These are phyloP conservation scores for Cadophora luteo-olivacea DNA, from an alignment of 2,329 filamentous ascomycete species.

Conservation along the genomic window DNA sequence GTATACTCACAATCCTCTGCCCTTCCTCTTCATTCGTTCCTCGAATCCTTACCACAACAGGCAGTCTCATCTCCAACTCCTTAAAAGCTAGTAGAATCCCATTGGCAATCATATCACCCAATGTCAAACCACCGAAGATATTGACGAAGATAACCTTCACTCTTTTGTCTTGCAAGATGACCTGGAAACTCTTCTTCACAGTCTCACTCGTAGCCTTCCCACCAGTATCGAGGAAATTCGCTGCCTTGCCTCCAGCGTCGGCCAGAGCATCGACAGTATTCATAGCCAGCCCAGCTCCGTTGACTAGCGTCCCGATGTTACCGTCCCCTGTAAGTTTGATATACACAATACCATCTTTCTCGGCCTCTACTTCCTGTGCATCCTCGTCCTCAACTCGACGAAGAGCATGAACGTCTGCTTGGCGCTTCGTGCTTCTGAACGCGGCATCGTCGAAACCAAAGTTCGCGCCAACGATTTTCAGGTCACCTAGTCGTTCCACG, in stretches of 20 bases:
- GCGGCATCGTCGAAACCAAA: slow-evolving; percentile 76
- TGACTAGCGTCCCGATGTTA: slow-evolving; percentile 83
- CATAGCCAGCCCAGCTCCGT: slow-evolving; percentile 90
- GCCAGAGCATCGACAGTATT: slow-evolving; percentile 85
- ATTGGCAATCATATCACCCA: slow-evolving; percentile 82
- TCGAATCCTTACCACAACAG: slow-evolving; percentile 78
- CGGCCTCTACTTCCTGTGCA: slow-evolving; percentile 64
- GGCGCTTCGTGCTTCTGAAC: slow-evolving; percentile 65
- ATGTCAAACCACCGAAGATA: slow-evolving; percentile 66
- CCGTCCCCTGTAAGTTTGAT: slow-evolving; percentile 64
- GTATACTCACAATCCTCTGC: slow-evolving; percentile 62
- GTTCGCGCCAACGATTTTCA: slow-evolving; percentile 60
- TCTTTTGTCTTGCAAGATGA: slow-evolving; percentile 73
- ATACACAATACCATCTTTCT: slow-evolving; percentile 79
- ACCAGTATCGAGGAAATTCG: slow-evolving; percentile 90
- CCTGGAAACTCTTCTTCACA: slow-evolving; percentile 76
- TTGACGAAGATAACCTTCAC: slow-evolving; percentile 78
- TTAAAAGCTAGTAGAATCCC: slow-evolving; percentile 76
- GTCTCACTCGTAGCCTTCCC: slow-evolving; percentile 86
- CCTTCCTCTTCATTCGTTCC: slow-evolving; percentile 78
- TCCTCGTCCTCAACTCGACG: slow-evolving; percentile 59
- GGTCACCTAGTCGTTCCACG: slow-evolving; percentile 47
- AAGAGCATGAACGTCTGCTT: slow-evolving; percentile 64
- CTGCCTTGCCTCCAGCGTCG: slow-evolving; percentile 69
- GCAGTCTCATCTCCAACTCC: slow-evolving; percentile 69